Conservation (phyloP, 2,329 filamentous ascomycete species). For the Paracoccidioides lutzii region DNA sequence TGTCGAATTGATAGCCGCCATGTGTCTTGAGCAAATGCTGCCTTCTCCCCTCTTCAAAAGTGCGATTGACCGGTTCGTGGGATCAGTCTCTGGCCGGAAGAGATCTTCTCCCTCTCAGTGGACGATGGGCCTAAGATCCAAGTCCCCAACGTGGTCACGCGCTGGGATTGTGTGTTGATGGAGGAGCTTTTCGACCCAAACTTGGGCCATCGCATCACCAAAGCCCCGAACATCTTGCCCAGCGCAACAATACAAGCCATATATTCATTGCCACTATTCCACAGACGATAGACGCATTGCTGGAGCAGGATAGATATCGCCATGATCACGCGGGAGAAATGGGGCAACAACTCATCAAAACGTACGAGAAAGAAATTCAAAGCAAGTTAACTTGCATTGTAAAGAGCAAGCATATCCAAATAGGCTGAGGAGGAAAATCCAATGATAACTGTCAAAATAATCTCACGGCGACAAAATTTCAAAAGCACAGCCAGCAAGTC, state of each 20-base stretch:
- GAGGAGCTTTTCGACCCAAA: not conserved
- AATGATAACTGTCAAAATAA: too few relatives aligned
- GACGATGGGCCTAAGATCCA: not conserved
- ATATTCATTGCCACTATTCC: slow-evolving; percentile 1
- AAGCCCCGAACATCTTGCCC: not conserved
- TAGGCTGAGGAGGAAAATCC: too few relatives aligned
- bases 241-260: not conserved
- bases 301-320: slow-evolving; percentile 1
- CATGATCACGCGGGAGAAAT: not conserved
- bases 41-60: too few relatives aligned
- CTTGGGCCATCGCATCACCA: not conserved
- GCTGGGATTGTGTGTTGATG: not conserved
- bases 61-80: too few relatives aligned
- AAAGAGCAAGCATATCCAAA: too few relatives aligned
- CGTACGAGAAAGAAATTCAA: too few relatives aligned
- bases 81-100: slow-evolving; percentile 3
- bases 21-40: too few relatives aligned
- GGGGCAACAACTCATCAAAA: too few relatives aligned
- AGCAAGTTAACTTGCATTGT: too few relatives aligned
- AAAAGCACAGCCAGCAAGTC: too few relatives aligned
- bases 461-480: too few relatives aligned
- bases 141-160: not conserved
- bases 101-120: slow-evolving; percentile 1
- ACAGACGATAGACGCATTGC: not conserved
- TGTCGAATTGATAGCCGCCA: too few relatives aligned